Evolutionary conservation across 805 yeast species (phyloP), one percentile per base, ranked within the genome.

Genomic region (Lachancea mirantina): DNA sequence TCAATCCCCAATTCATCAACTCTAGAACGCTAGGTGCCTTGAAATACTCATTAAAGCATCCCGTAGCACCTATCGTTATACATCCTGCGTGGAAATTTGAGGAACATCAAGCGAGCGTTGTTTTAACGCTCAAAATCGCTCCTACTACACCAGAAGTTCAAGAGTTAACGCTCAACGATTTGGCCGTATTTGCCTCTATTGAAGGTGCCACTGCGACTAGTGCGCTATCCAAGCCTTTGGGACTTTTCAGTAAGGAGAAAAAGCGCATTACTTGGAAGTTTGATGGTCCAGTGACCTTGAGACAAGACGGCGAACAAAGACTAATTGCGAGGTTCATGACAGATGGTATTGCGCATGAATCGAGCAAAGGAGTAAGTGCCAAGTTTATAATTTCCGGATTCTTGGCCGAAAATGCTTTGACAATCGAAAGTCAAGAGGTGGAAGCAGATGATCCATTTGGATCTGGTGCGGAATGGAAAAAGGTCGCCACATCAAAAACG

Each of bases 51-150:
- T 50, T 73, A 30, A 68, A 68, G 25, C 61, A 65, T 34, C 61
- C 66, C 37, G 54, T 61, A 10, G 73, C 78, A 7, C 96, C 97
- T 8, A 57, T 89, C 16, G 56, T 72, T 18, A 68, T 89, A 28
- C 68, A 76, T 23, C 96, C 95, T 25, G 74, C 80, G 27, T 92
- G 97, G 97, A 81, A 87, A 50, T 81, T 80, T 52, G 96, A 88
- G 55, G 69, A 70, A 13, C 78, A 70, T 35, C 95, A 87, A 61
- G 78, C 96, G 1, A 79, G 94, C 45, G 80, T 89, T 36, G 82
- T 88, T 61, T 67, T 89, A 36, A 76, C 80, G 13, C 60, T 84
- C 41, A 50, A 51, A 21, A 46, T 74, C 23, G 44, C 50, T 5
- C 59, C 61, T 9, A 57, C 61, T 16, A 39, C 52, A 11, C 47